These are phyloP conservation scores for Solanum okadae DNA, from an alignment of 257 asterid genomes.

Conservation along the genomic window DNA sequence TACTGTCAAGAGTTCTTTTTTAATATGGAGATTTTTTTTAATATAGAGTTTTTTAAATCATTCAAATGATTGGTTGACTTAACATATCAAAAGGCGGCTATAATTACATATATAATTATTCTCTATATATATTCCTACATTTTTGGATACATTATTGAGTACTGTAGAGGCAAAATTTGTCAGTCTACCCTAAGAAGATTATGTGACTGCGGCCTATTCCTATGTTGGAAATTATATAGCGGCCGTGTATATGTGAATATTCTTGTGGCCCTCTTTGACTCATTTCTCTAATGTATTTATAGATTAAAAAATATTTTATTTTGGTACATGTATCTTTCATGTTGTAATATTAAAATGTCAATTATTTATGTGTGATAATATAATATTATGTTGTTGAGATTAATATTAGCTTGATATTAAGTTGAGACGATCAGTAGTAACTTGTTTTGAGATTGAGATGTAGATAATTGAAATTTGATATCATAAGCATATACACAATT, in stretches of 20 bases:
- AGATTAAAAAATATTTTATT: background rate
- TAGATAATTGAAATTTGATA: background rate
- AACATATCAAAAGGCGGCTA: background rate
- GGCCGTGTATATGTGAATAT: background rate
- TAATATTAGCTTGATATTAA: background rate
- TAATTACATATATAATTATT: background rate
- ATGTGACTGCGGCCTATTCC: background rate
- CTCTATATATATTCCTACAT: background rate
- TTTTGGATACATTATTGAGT: background rate
- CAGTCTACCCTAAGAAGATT: background rate
- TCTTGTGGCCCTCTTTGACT: background rate
- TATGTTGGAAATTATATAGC: background rate
- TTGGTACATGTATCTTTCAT: background rate
- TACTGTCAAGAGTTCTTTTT: background rate
- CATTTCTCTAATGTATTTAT: background rate
- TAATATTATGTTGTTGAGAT: background rate
- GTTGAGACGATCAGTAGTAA: background rate
- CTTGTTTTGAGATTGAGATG: background rate
- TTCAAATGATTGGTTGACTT: background rate
- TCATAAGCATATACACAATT: background rate
- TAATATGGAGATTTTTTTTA: background rate
- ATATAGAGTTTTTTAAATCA: background rate
- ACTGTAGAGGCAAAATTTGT: background rate
- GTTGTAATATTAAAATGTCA: background rate
- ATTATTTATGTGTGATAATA: background rate